Conservation (phyloP, 768 basidiomycete species). For the Baorangia bicolor region DNA sequence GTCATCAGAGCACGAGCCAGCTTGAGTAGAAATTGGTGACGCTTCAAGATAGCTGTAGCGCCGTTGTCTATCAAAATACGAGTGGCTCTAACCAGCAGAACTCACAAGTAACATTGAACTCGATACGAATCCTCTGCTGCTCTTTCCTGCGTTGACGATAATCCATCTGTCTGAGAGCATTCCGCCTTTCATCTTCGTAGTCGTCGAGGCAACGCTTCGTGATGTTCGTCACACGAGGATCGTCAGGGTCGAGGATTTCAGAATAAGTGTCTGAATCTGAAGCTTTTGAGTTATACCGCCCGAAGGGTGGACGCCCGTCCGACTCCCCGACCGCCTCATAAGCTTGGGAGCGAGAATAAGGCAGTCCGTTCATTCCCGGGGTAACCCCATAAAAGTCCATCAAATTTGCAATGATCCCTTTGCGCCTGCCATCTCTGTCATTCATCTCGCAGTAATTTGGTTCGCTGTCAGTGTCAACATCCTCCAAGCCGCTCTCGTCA, state of each 20-base stretch:
- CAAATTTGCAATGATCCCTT: constrained; percentile 30
- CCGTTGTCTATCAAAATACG: not conserved
- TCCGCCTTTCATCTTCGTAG: constrained; percentile 60
- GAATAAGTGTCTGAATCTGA: constrained; percentile 43
- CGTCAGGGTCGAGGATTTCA: constrained; percentile 66
- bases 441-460: constrained; percentile 18
- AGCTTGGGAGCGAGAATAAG: constrained; percentile 24
- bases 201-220: constrained; percentile 52
- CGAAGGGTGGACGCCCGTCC: constrained; percentile 5
- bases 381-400: constrained; percentile 32
- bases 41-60: constrained; percentile 65
- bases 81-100: constrained; percentile 13
- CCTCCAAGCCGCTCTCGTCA: constrained; percentile 19
- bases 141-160: constrained; percentile 68
- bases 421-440: constrained; percentile 24
- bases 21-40: constrained; percentile 85
- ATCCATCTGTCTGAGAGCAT: constrained; percentile 60
- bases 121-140: constrained; percentile 61
- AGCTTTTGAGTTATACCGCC: constrained; percentile 43
- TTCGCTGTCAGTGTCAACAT: constrained; percentile 13
- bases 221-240: constrained; percentile 65
- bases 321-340: constrained; percentile 16
- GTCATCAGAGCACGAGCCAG: constrained; percentile 87
- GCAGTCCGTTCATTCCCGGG: constrained; percentile 24
- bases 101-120: constrained; percentile 73